Base-by-base conservation (phyloP, 306 rosid genomes). In the Adenanthera pavonina region DNA sequence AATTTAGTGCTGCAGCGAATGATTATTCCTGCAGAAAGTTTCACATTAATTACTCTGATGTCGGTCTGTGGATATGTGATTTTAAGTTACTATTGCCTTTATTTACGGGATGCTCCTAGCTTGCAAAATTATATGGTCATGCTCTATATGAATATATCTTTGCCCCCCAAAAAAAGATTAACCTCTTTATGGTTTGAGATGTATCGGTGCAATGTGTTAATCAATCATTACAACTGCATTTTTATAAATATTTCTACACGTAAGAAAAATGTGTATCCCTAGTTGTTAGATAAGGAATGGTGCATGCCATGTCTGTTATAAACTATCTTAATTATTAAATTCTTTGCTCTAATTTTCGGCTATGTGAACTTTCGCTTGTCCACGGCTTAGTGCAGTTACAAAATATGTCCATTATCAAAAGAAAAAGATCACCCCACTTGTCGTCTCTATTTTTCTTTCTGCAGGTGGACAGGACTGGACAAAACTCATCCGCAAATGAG, bases 401-500 rank as follows among this genome's bases (percentile, higher is more conserved):
- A 20, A 76, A 52, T 53, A n/a, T 15, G 36, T 35, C 33, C 19
- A 52, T 51, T 25, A 70, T 76, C 52, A 16, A 30, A 16, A 30
- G 67, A 30, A 30, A 60, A 6, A 16, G 40, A 44, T 36, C 41
- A 44, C 52, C 72, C 25, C 9, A 61, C 9, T 74, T 56, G 15
- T 6, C 67, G 77, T 62, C n/a, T 17, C 20, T 64, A 20, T 82
- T 61, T 81, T 80, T 81, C 43, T 62, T 72, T 78, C 66, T 56
- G 64, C 86, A 90, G 97, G 57, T 43, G 75, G 90, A 76, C 75
- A 65, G 48, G 82, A 61, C 77, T 75, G 75, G 52, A 79, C 76
- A 78, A 56, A 83, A 76, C 71, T 86, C 65, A 43, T 68, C 89
- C 17, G 15, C 78, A 7, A 51, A 82, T 61, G 87, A 83, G 71